Evolutionary conservation across 2,329 filamentous ascomycete genomes (phyloP), one percentile per base, ranked within the genome.

Genomic region (Epichloe amarillans): DNA sequence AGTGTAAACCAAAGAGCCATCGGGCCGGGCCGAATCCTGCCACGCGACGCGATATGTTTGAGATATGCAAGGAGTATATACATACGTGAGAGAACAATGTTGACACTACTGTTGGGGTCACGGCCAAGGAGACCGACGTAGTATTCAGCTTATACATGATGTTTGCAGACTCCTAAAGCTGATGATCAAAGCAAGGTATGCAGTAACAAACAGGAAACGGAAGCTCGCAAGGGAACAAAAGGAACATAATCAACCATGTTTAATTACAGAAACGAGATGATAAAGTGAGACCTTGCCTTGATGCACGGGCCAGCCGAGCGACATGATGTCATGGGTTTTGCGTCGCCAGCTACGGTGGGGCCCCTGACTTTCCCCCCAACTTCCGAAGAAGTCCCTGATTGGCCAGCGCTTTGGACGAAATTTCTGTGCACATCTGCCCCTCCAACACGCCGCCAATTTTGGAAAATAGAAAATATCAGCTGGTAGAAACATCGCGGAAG

Each of bases 61-160:
- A 46, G 23, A 26, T 11, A 23, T 35, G 30, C 19, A 46, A 37
- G 21, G 37, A 11, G 15, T 26, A 35, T 8, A 26, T 19, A 65
- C 82, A 59, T 75, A 90, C 87, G 75, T 97, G 93, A 52, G 83
- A 84, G 59, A 97, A 74, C 55, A 91, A 83, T 14, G 91, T 96
- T 57, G 86, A 83, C 51, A 97, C 76, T 45, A 95, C 86, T 3
- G 86, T 89, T 12, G 93, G 91, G 55, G 89, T 88, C 50, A 96
- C 84, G 47, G 89, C 89, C 56, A 88, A 77, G 52, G 83, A 82
- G 53, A 97, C 84, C 14, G 86, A 82, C 39, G 91, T 76, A 17
- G 89, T 94, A 68, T 87, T 90, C 60, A 93, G 78, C 50, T 63
- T 63, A 53, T 71, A 72, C 73, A 76, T 76, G 7, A 43, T 46